A percentile compares a stretch with the other conserved stretches of the same genome.
phyloP scores from a whole-genome alignment of 1,284 basidiomycete species.

The Paramarasmius palmivorus region DNA sequence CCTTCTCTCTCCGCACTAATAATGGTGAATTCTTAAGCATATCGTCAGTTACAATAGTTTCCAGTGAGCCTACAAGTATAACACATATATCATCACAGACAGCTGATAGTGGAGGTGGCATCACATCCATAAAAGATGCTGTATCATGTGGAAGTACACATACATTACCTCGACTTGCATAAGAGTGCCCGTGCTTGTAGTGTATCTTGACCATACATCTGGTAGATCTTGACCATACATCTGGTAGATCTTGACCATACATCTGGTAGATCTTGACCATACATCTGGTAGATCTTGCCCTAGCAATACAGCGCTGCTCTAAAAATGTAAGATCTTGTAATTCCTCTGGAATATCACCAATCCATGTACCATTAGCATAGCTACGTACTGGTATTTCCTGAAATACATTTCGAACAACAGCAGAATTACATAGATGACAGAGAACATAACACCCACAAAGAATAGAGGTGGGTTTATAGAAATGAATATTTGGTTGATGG shows the following conservation, averaged over 20 bases:
- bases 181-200: no score
- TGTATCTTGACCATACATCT: no score
- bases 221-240: no score
- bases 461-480: no score
- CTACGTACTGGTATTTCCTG: constrained; percentile 7
- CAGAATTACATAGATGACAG: no score
- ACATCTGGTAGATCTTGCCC: constrained; percentile 9
- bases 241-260: constrained; percentile 5
- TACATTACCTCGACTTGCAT: constrained; percentile 15
- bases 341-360: constrained; percentile 5
- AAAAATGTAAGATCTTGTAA: constrained; percentile 13
- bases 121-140: not conserved
- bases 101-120: constrained; percentile 7
- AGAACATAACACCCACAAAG: no score
- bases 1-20: not conserved
- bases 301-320: constrained; percentile 16
- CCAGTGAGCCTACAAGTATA: constrained; percentile 1
- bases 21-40: not conserved
- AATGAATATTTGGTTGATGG: no score
- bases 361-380: constrained; percentile 16
- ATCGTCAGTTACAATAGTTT: not conserved
- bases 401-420: no score
- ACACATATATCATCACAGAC: constrained; percentile 6
- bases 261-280: constrained; percentile 13
- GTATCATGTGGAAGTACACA: constrained; percentile 16